Evolutionary conservation across 2,329 filamentous ascomycete genomes (phyloP), one percentile per base, ranked within the genome.

Genomic region (Shiraia bambusicola): DNA sequence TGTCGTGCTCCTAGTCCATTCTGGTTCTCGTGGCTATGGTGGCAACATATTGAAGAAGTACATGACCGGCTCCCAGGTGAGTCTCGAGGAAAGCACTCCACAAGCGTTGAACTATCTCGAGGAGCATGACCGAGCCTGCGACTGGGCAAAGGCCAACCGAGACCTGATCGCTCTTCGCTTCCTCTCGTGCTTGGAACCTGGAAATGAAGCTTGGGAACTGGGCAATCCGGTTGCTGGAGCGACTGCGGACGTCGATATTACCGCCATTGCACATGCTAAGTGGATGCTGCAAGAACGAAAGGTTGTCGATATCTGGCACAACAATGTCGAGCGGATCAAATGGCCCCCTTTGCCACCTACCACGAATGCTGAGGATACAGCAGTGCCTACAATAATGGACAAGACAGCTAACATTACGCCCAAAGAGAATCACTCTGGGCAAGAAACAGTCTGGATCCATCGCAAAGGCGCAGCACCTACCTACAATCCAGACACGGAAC

Each of bases 131-230:
- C 49, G 50, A 24, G 68, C 65, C 24, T 71, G 66, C 41, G 41
- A 45, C 14, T 70, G 69, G 68, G 67, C 66, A 3, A 61, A 59
- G 33, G 57, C 57, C 3, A 70, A 67, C 32, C 60, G 68, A 9
- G 65, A 71, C 40, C 52, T 71, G 10, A 71, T 70, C 29, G 67
- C 69, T 2, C 44, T 70, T 8, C 58, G 67, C 1, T 71, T 70
- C 33, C 46, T 69, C 8, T 44, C 61, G 11, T 64, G 64, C 28
- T 53, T 71, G 6, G 66, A 70, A 40, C 60, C 65, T 4, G 58
- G 61, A 1, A 58, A 67, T 14, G 48, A 58, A 27, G 28, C 37
- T 11, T 58, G 59, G 61, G 34, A 49, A 3, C 10, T 59, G 12
- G 54, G 52, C 11, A 16, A 12, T 4, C 34, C 49, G 2, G 22